Conservation (phyloP, 495 filamentous ascomycete species). For the Trichocladium uniseriatum region DNA sequence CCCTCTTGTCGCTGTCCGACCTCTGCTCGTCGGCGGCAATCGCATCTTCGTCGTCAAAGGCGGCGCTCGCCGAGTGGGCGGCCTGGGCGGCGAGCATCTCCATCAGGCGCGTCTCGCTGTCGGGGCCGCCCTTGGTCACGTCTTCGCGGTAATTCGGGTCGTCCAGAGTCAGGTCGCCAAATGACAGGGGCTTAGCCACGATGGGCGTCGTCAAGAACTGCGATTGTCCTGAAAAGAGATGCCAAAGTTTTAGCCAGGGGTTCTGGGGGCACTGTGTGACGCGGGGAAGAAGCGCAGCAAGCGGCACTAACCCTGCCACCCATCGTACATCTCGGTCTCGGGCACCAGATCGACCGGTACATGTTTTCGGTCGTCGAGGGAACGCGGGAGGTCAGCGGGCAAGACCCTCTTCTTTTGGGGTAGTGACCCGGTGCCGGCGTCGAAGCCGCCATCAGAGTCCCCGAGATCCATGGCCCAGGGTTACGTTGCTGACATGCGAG, state of each 20-base stretch:
- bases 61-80: conserved; percentile 63
- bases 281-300: conserved; percentile 6
- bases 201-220: conserved; percentile 85
- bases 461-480: conserved; percentile 47
- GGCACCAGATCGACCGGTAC: conserved; percentile 45
- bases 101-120: conserved; percentile 80
- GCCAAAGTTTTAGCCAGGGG: conserved; percentile 19
- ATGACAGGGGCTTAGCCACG: conserved; percentile 69
- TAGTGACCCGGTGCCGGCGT: conserved; percentile 16
- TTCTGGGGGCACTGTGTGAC: conserved; percentile 7
- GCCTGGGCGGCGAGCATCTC: conserved; percentile 95
- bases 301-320: conserved; percentile 75
- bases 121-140: conserved; percentile 49
- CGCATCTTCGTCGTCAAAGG: conserved; percentile 67
- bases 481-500: conserved; percentile 15
- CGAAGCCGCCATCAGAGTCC: conserved; percentile 42
- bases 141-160: conserved; percentile 51
- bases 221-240: conserved; percentile 66
- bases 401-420: conserved; percentile 43
- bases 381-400: conserved; percentile 80
- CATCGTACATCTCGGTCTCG: conserved; percentile 97
- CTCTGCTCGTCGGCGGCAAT: conserved; percentile 65
- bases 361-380: conserved; percentile 76
- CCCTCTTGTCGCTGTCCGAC: conserved; percentile 65
- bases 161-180: conserved; percentile 52